Evolutionary conservation across 257 asterid genomes (phyloP), one percentile per base, ranked within the genome.

Genomic region (Craterostigma plantagineum): DNA sequence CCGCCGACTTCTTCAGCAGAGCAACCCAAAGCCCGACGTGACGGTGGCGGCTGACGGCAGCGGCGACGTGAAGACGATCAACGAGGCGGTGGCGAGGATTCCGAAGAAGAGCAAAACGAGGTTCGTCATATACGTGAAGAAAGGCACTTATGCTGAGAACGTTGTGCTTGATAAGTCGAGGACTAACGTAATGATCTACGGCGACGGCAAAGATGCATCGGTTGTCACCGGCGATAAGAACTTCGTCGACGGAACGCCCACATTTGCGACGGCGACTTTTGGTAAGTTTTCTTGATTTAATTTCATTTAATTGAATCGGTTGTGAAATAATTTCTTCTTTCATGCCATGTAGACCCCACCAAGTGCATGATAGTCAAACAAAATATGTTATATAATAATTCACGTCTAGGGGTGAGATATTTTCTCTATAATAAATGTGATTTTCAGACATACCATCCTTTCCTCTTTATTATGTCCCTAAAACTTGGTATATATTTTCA

Each of bases 141-240:
- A 55, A 0, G 95, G 95, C 4, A 52, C 0, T 38, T 79, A 83
- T 18, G 43, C 42, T 15, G 93, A 73, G 64, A 64, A 74, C 17
- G 82, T 79, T 62, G 49, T 57, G 34, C 11, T 79, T 77, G 79
- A 69, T 10, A 83, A 83, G 48, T 9, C 69, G 2, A 34, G 40
- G 9, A 76, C 84, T 92, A 79, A 83, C 49, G 84, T 83, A 11
- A 65, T 71, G 91, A 63, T 83, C 16, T 73, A 71, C 62, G 95
- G 95, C n/a, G 93, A 73, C 54, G 91, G 81, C 23, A 66, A 50
- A 51, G 17, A 40, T 0, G 42, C 51, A 14, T 73, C 93, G 46
- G 38, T 76, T 1, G n/a, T 83, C 34, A 51, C 81, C 69, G 78
- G 63, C 61, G 9, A 50, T 49, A 50, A 43, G 65, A 83, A 72